Percentiles rank a stretch among this genome's conserved stretches.
These are phyloP conservation scores for Erigeron canadensis DNA, from an alignment of 129 eudicot genomes.

Conservation along the genomic window DNA sequence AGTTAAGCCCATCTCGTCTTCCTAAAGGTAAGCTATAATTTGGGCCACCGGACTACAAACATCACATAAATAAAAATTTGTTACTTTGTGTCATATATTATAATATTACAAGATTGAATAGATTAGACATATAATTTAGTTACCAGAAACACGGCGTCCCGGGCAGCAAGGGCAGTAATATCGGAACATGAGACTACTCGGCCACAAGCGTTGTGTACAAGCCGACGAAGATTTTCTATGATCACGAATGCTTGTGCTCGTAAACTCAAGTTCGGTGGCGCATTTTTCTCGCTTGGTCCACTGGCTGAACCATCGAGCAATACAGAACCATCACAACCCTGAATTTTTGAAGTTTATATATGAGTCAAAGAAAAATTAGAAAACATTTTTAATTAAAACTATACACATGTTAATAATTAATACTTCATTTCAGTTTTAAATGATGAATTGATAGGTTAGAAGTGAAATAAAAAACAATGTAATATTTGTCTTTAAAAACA, in stretches of 20 bases:
- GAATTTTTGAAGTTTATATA: too few species aligned
- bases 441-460: too few species aligned
- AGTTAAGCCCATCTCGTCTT: conserved; percentile 49
- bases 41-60: conserved; percentile 59
- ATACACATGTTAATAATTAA: too few species aligned
- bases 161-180: conserved; percentile 62
- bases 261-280: conserved; percentile 57
- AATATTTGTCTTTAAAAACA: too few species aligned
- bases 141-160: conserved; percentile 64
- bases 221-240: conserved; percentile 54
- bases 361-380: too few species aligned
- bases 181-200: conserved; percentile 57
- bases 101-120: neutral
- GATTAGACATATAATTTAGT: neutral
- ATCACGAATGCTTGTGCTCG: conserved; percentile 42
- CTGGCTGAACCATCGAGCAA: conserved; percentile 67
- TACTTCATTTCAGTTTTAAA: too few species aligned
- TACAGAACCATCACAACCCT: conserved; percentile 84
- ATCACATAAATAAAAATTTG: too few species aligned
- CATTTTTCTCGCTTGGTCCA: conserved; percentile 56
- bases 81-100: too few species aligned
- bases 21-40: conserved; percentile 54
- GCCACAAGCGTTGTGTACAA: conserved; percentile 50
- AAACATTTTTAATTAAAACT: too few species aligned
- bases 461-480: too few species aligned